Base-by-base conservation (phyloP, 208 protist species). In the Polymyxa betae region DNA sequence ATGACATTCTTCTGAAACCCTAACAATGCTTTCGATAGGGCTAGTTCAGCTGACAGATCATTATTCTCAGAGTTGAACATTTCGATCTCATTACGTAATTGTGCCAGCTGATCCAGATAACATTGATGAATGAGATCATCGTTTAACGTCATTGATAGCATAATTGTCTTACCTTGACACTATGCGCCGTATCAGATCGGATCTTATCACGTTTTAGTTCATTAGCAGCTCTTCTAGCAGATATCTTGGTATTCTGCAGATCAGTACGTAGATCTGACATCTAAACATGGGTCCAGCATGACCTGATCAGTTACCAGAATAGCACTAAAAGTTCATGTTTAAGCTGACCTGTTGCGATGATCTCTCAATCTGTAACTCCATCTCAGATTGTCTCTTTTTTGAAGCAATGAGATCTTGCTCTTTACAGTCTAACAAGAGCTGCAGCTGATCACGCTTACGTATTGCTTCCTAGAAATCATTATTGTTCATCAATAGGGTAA, bases 1-100 rank as follows among this genome's bases (percentile, higher is more conserved):
- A 60, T 60, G 12, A 60, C 49, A 60, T 5, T 29, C 49, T 60
- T n/a, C n/a, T 82, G n/a, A 43, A 82, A 82, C n/a, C 72, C 72
- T 5, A 82, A n/a, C n/a, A 82, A 82, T 20, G 72, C 72, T 82
- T 35, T 5, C 5, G 72, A 82, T 20, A 82, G 35, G 16, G 72
- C 72, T 35, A 82, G 35, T n/a, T 82, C 72, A 20, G 72, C 72
- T 38, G 5, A 20, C 72, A 82, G 72, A n/a, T 82, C 72, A n/a
- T 43, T 82, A 5, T 82, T 82, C n/a, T 82, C 72, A 5, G 5
- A 5, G 35, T 82, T 35, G 16, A 5, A 82, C 5, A 5, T 82
- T 45, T 35, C n/a, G 16, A 82, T 82, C n/a, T 82, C 72, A n/a
- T 82, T 82, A n/a, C 72, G 72, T 82, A 82, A 43, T 82, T 82